Conservation (phyloP, 2,329 filamentous ascomycete genomes). For the Podosphaera xanthii region DNA sequence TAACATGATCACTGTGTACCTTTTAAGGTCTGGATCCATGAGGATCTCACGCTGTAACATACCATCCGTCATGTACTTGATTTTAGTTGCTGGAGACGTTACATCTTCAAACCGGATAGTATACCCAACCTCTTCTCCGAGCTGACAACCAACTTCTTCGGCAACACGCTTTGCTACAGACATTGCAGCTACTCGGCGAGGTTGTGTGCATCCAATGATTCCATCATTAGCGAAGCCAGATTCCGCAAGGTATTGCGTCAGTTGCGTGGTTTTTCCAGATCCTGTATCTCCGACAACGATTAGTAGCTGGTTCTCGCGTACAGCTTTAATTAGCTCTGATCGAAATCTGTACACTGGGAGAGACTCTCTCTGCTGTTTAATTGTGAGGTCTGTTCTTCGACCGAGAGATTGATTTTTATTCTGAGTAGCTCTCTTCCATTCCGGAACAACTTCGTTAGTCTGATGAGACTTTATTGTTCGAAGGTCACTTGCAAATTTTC, state of each 20-base stretch:
- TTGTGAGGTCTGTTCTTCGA: constrained; percentile 72
- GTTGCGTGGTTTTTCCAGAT: constrained; percentile 89
- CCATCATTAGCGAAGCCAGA: constrained; percentile 76
- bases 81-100: constrained; percentile 80
- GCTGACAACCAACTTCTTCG: constrained; percentile 88
- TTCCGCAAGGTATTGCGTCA: constrained; percentile 89
- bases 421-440: constrained; percentile 75
- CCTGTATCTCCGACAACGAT: constrained; percentile 95
- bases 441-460: constrained; percentile 47
- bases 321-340: constrained; percentile 75
- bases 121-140: constrained; percentile 79
- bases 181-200: constrained; percentile 91
- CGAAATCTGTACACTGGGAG: constrained; percentile 88
- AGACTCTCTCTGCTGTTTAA: constrained; percentile 81
- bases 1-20: constrained; percentile 98
- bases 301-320: constrained; percentile 88
- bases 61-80: constrained; percentile 99
- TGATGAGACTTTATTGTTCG: constrained; percentile 40
- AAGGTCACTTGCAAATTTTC: constrained; percentile 75
- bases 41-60: constrained; percentile 82
- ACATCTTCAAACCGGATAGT: constrained; percentile 97
- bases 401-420: constrained; percentile 62
- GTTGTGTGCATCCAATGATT: constrained; percentile 92
- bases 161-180: constrained; percentile 95
- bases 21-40: constrained; percentile 77